Conservation (phyloP, 73 alveolate species). For the Paramecium bursaria region DNA sequence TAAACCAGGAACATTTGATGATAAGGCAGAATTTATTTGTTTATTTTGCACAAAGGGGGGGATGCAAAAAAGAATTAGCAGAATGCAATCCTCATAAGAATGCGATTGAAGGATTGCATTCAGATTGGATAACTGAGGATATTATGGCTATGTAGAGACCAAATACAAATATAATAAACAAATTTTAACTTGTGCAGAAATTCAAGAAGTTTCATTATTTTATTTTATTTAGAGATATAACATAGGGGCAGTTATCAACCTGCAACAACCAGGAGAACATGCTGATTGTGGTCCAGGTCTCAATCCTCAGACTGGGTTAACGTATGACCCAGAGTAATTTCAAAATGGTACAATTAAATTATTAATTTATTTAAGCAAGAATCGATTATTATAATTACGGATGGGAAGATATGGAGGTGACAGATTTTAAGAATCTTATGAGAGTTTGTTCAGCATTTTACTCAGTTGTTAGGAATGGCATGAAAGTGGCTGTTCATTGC, state of each 20-base stretch:
- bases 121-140: constrained; percentile 78
- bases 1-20: constrained; percentile 9
- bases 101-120: constrained; percentile 79
- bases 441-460: constrained; percentile 70
- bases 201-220: constrained; percentile 58
- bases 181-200: constrained; percentile 49
- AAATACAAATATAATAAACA: constrained; percentile 60
- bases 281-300: constrained; percentile 82
- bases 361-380: constrained; percentile 51
- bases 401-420: constrained; percentile 82
- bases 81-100: constrained; percentile 57
- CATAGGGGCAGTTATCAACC: constrained; percentile 70
- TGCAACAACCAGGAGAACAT: constrained; percentile 81
- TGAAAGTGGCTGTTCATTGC: constrained; percentile 80
- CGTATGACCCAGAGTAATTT: constrained; percentile 76
- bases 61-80: constrained; percentile 70
- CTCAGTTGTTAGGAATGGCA: constrained; percentile 49
- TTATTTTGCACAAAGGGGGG: too few species aligned
- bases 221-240: constrained; percentile 37
- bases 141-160: constrained; percentile 79
- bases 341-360: constrained; percentile 5
- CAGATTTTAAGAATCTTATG: constrained; percentile 60
- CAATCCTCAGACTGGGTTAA: constrained; percentile 67
- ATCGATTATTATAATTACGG: constrained; percentile 71
- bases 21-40: too few species aligned